These are phyloP conservation scores for Arthromyces matolae DNA, from an alignment of 768 basidiomycete genomes.

Conservation along the genomic window DNA sequence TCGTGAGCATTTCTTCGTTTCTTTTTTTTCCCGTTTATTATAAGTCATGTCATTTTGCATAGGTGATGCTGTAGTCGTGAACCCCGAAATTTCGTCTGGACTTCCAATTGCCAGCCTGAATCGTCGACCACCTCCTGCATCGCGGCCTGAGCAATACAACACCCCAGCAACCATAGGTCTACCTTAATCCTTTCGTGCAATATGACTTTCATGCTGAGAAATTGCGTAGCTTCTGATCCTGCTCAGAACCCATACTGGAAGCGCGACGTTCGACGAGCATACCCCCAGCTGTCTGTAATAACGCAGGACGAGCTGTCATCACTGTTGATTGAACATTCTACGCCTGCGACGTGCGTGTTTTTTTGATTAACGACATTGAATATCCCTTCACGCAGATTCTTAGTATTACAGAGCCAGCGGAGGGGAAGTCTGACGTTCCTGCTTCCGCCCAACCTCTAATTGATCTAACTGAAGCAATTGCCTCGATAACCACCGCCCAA, in stretches of 20 bases:
- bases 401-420: conserved; percentile 54
- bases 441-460: conserved; percentile 39
- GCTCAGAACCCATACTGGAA: conserved; percentile 95
- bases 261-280: conserved; percentile 88
- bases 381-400: neutral
- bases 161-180: conserved; percentile 87
- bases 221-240: conserved; percentile 62
- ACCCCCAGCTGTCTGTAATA: conserved; percentile 88
- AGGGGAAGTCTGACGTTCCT: conserved; percentile 43
- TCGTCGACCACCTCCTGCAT: conserved; percentile 86
- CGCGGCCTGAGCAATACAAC: conserved; percentile 79
- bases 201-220: neutral
- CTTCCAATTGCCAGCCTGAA: conserved; percentile 71
- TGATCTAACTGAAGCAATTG: conserved; percentile 74
- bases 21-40: neutral
- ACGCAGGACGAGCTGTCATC: conserved; percentile 80
- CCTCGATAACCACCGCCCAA: conserved; percentile 51
- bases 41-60: conserved; percentile 14
- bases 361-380: neutral
- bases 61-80: conserved; percentile 84
- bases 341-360: conserved; percentile 54
- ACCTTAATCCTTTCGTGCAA: neutral
- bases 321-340: conserved; percentile 78
- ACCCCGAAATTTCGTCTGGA: conserved; percentile 89
- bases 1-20: conserved; percentile 40